Evolutionary conservation across 768 basidiomycete species (phyloP), one percentile per base, ranked within the genome.

Genomic region (Plicaturopsis crispa): DNA sequence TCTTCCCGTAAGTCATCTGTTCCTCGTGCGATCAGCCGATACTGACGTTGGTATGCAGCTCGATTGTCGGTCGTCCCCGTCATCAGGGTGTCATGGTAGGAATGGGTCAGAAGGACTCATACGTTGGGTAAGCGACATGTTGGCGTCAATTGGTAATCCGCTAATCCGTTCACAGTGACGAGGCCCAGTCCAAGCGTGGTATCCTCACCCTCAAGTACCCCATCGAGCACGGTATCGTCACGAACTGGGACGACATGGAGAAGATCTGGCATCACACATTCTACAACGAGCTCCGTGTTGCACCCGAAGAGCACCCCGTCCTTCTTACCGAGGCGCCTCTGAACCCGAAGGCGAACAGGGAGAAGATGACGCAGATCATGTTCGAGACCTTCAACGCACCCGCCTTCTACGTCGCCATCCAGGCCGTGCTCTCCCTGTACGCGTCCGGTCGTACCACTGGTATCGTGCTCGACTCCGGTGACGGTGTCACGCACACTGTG

Each of bases 291-390:
- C 80, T 90, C 44, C 87, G 88, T 66, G 87, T 92, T 50, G 88
- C 87, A 4, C 88, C 89, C 20, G 87, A 92, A 62, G 87, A 90
- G 69, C 86, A 91, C 70, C 89, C 89, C 46, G 83, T 91, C 51
- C 73, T 93, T 41, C 72, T 91, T 57, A 93, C 89, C 44, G 89
- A 93, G 64, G 89, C 89, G 20, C 88, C 89, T 14, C 75, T 90
- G 49, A 93, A 93, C 71, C 88, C 89, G 50, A 91, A 91, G 69
- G 83, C 83, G 40, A 91, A 91, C 69, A 69, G 88, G 53, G 88
- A 90, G 70, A 88, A 89, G 75, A 89, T 85, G 83, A 90, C 87
- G 47, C 87, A 92, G 62, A 90, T 89, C 77, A 90, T 91, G 87
- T 92, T 92, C 63, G 88, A 92, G 69, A 92, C 88, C 10, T 91